Conservation (phyloP, 1,284 basidiomycete genomes). For the Pyrrhoderma lamaoense region DNA sequence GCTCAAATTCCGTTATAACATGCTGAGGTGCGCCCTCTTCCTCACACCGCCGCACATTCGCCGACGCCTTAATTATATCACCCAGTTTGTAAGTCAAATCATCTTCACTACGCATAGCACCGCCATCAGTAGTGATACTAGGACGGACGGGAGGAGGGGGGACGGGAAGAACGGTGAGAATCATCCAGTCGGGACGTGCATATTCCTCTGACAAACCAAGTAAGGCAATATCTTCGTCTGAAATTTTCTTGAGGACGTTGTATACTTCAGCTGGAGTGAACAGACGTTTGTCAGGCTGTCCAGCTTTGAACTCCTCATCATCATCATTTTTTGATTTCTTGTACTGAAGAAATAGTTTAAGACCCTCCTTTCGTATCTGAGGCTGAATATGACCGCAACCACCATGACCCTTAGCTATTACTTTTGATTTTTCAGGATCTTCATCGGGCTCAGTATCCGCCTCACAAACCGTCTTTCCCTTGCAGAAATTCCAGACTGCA, state of each 20-base stretch:
- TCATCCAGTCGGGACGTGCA: constrained; percentile 99
- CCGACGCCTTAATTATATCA: constrained; percentile 95
- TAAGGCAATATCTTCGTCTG: constrained; percentile 82
- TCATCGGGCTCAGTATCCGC: constrained; percentile 84
- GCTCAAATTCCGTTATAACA: constrained; percentile 94
- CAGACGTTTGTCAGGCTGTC: constrained; percentile 86
- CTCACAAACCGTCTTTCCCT: constrained; percentile 82
- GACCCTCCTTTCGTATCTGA: constrained; percentile 85
- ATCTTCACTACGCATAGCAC: constrained; percentile 94
- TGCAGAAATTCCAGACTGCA: constrained; percentile 79
- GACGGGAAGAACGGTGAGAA: constrained; percentile 94
- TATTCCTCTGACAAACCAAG: constrained; percentile 94
- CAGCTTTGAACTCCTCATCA: constrained; percentile 82
- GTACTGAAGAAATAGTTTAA: constrained; percentile 96
- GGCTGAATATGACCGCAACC: constrained; percentile 96
- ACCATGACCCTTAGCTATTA: constrained; percentile 78
- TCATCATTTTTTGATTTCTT: constrained; percentile 91
- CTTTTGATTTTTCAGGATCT: constrained; percentile 60
- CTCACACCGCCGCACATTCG: constrained; percentile 87
- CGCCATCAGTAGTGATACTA: constrained; percentile 94
- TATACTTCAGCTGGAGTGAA: constrained; percentile 88
- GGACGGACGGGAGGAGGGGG: constrained; percentile 98
- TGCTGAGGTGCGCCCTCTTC: constrained; percentile 96
- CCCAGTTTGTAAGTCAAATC: constrained; percentile 98
- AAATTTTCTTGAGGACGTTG: constrained; percentile 90